Conservation (phyloP, 495 filamentous ascomycete genomes). For the Penicillium paxilli region DNA sequence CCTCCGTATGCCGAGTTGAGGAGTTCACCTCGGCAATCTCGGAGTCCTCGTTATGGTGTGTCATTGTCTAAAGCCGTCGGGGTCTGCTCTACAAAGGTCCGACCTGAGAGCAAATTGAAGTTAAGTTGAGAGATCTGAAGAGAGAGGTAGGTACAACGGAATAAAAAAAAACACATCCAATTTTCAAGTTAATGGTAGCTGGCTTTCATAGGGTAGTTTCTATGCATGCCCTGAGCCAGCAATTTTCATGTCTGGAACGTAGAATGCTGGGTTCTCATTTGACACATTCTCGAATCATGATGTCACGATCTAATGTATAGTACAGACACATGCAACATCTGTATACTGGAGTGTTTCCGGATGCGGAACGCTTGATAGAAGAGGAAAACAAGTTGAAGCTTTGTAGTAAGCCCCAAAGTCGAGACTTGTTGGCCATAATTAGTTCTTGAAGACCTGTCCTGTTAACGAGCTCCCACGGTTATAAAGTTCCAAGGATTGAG, state of each 20-base stretch:
- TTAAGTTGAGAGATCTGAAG: neutral
- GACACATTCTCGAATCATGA: conserved; percentile 18
- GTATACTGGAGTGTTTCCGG: neutral
- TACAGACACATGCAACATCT: conserved; percentile 1
- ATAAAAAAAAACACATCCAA: neutral
- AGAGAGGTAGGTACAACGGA: neutral
- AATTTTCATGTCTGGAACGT: neutral
- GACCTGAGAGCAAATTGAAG: neutral
- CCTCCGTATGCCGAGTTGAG: conserved; percentile 10
- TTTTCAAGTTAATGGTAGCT: neutral
- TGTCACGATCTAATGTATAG: conserved; percentile 21
- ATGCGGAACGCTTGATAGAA: no score
- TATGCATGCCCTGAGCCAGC: neutral
- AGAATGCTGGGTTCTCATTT: conserved; percentile 4
- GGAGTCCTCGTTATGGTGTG: conserved; percentile 10
- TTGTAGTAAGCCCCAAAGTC: no score
- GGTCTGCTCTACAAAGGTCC: no score
- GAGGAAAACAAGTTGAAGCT: no score
- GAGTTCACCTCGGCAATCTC: conserved; percentile 14
- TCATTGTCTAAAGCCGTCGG: conserved; percentile 13
- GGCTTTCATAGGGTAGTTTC: neutral
- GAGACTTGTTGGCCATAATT: no score
- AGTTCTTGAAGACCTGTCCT: no score
- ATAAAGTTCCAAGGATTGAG: no score
- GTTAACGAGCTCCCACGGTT: no score